Evolutionary conservation across 2,329 filamentous ascomycete genomes (phyloP), one percentile per base, ranked within the genome.

Genomic region (Canariomyces notabilis): DNA sequence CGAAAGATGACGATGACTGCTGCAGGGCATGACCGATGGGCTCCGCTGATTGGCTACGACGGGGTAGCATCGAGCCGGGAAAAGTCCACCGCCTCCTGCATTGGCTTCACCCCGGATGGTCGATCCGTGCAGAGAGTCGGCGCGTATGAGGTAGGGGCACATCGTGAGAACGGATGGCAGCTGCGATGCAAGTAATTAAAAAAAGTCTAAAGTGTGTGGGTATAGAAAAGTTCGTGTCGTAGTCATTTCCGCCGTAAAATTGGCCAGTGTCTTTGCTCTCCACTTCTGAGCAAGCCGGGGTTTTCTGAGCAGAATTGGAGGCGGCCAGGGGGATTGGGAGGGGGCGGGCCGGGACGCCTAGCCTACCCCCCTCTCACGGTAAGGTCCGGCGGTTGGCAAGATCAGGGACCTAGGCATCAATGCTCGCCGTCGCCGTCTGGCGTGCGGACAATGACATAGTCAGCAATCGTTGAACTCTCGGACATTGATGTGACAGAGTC

Each of bases 391-490:
- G 7, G 26, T 8, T 29, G 4, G 7, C 9, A 8, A 29, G 26
- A 8, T 8, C 33, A n/a, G 23, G 22, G 34, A 37, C 37, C 57
- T 65, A 66, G 50, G 54, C 57, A 52, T 66, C 61, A 57, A n/a
- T 62, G 63, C 55, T 71, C 67, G 57, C 64, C 56, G 50, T 67
- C 68, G 57, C 69, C 69, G 63, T 72, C 69, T 72, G 54, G 47
- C 35, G 64, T 60, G 57, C 62, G 54, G 56, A 68, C 61, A 59
- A 67, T 56, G 37, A 67, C 64, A 65, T 64, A 63, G 68, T 71
- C 65, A 71, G 68, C 61, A 66, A 65, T 61, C 52, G 58, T 64
- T 59, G 59, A 59, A 54, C 59, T 63, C 56, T 63, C 61, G 58
- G 61, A 53, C 51, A 55, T 47, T 42, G 55, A 54, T 32, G 41